Evolutionary conservation across 768 basidiomycete genomes (phyloP).

Genomic region (Boletus vermiculosoides): DNA sequence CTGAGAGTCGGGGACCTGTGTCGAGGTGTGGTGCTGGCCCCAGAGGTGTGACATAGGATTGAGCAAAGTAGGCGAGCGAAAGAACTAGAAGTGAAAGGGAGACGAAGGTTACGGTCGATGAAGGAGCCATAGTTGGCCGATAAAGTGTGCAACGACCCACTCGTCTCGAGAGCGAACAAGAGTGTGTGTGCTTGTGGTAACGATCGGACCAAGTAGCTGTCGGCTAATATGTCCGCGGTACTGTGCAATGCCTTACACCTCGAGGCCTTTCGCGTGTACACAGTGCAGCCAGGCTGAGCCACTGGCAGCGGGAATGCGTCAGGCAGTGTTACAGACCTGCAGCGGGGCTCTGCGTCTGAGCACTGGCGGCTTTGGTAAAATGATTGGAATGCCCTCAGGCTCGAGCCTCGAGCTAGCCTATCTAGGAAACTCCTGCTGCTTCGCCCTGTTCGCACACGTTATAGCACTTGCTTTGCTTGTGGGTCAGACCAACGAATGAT

Average conservation of each 20-base stretch:
- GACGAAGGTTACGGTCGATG: conserved; percentile 18
- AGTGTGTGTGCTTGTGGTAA: background rate
- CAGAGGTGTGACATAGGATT: conserved; percentile 32
- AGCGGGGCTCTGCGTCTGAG: background rate
- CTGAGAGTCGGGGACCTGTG: conserved; percentile 19
- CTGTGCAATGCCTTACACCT: conserved; percentile 20
- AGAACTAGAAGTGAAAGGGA: conserved; percentile 27
- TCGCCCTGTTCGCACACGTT: background rate
- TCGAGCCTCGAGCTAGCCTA: background rate
- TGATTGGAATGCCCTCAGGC: background rate
- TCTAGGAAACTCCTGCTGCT: background rate
- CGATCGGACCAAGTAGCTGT: conserved; percentile 13
- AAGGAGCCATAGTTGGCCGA: conserved; percentile 24
- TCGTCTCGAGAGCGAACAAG: conserved; percentile 7
- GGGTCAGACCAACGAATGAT: background rate
- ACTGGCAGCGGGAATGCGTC: conserved; percentile 18
- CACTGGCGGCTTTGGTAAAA: background rate
- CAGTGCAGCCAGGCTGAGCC: conserved; percentile 12
- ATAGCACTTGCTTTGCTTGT: background rate
- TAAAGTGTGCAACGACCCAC: background rate
- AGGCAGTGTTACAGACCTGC: conserved; percentile 15
- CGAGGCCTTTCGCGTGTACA: conserved; percentile 27
- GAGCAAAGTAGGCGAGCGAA: conserved; percentile 31
- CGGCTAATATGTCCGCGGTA: conserved; percentile 14
- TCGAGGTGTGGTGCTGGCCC: conserved; percentile 34